Percentiles rank a stretch among this genome's conserved stretches.
phyloP scores from a whole-genome alignment of 805 yeast species.

The Kodamaea hsintzibuensis region DNA sequence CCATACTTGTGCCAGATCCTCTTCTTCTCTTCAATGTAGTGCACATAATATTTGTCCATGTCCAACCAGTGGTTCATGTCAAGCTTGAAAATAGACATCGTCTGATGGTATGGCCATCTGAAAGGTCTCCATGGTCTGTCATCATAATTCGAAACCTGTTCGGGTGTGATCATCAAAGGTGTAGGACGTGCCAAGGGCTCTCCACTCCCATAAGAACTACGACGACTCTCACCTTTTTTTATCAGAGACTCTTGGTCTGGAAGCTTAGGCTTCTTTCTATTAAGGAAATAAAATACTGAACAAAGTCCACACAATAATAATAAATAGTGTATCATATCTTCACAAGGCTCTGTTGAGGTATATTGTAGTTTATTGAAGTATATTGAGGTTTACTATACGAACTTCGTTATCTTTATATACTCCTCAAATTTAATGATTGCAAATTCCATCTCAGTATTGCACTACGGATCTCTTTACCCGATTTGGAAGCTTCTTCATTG shows the following conservation, averaged over 20 bases:
- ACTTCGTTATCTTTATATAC: slow-evolving; percentile 4
- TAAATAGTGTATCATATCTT: not conserved
- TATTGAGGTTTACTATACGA: not conserved
- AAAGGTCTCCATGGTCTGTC: slow-evolving; percentile 83
- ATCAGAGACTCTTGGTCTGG: slow-evolving; percentile 11
- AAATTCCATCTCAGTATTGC: not conserved
- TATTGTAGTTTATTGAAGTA: too few relatives aligned
- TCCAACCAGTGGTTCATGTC: slow-evolving; percentile 77
- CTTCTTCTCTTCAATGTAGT: slow-evolving; percentile 62
- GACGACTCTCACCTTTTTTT: slow-evolving; percentile 10
- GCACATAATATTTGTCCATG: slow-evolving; percentile 74
- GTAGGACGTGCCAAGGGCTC: slow-evolving; percentile 46
- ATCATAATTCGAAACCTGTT: slow-evolving; percentile 62
- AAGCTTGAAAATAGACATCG: slow-evolving; percentile 72
- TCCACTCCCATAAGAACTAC: slow-evolving; percentile 7
- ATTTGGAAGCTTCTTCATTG: not conserved
- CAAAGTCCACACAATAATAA: not conserved
- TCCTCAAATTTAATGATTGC: not conserved
- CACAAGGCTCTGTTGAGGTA: too few relatives aligned
- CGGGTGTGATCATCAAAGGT: slow-evolving; percentile 65
- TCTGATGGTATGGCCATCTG: slow-evolving; percentile 79
- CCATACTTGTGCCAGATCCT: slow-evolving; percentile 60
- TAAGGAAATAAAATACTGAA: not conserved
- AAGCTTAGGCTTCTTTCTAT: slow-evolving; percentile 1
- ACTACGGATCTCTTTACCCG: slow-evolving; percentile 6